Evolutionary conservation across 441 rosid genomes (phyloP), one percentile per base, ranked within the genome.

Genomic region (Corymbia citriodora): DNA sequence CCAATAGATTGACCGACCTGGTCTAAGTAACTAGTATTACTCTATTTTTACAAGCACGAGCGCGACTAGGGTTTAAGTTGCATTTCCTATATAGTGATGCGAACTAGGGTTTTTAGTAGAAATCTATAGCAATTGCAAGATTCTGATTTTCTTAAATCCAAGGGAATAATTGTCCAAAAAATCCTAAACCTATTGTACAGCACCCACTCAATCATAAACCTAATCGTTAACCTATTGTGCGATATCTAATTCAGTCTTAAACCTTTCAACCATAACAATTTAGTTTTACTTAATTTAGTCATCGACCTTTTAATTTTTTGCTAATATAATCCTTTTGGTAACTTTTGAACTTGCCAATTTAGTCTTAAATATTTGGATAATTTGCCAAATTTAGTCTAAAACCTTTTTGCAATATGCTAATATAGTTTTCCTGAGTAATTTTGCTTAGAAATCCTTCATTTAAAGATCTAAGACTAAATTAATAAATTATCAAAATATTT

Each of bases 201-300:
- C 7, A 25, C 7, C 1, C 0, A 25, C 25, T 59, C 11, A 10
- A 59, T 25, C 1, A 10, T 59, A 25, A 59, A 59, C 1, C 25
- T 59, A 59, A 0, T 59, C 1, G 10, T 59, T 2, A 59, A 59
- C n/a, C 10, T 59, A 23, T 59, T 23, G 14, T 23, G 25, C 9
- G 7, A 0, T 10, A 2, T 13, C 1, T 14, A 59, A 59, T 59
- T 25, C 10, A 25, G 3, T 59, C 14, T 59, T 59, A 59, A 59
- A 59, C 25, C 3, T 59, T 59, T 27, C 6, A 59, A 59, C 2
- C 25, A 7, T 59, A 59, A 0, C 23, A 10, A 25, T 59, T 59
- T 5, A 59, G 25, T 59, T 40, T 40, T 40, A 40, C 45, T 40
- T 6, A 40, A 40, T 40, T 40, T 40, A 40, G 45, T 40, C 45